Conservation (phyloP, 2,329 filamentous ascomycete genomes). For the Aspergillus sp. region DNA sequence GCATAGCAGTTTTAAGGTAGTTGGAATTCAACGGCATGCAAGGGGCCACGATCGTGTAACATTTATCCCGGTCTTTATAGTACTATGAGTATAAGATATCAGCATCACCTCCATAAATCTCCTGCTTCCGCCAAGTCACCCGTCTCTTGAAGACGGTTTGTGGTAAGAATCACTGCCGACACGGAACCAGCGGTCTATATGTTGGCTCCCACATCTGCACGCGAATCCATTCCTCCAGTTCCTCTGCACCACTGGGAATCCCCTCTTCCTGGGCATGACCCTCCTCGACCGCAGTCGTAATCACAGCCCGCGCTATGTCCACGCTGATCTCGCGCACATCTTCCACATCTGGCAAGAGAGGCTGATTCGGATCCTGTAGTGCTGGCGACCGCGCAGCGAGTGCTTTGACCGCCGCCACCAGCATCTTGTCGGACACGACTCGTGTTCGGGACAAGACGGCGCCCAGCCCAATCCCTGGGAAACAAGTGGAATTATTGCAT, state of each 20-base stretch:
- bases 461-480: conserved; percentile 82
- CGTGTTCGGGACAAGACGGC: conserved; percentile 67
- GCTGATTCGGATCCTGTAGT: conserved; percentile 60
- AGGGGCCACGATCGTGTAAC: too few relatives aligned
- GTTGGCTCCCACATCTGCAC: conserved; percentile 43
- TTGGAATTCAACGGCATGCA: too few relatives aligned
- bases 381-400: conserved; percentile 71
- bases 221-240: conserved; percentile 39
- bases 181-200: conserved; percentile 28
- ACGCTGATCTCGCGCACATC: conserved; percentile 74
- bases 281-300: conserved; percentile 68
- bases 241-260: conserved; percentile 55
- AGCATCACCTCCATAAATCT: too few relatives aligned
- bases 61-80: too few relatives aligned
- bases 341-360: conserved; percentile 72
- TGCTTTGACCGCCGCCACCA: conserved; percentile 74
- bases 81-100: too few relatives aligned
- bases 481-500: conserved; percentile 85
- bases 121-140: too few relatives aligned
- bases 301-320: conserved; percentile 71
- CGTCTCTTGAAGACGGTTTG: too few relatives aligned
- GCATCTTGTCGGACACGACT: conserved; percentile 71
- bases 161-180: too few relatives aligned
- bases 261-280: conserved; percentile 61
- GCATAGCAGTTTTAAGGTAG: too few relatives aligned